Conservation (phyloP, 108 stramenopile species). For the Aurantiochytrium sp. region DNA sequence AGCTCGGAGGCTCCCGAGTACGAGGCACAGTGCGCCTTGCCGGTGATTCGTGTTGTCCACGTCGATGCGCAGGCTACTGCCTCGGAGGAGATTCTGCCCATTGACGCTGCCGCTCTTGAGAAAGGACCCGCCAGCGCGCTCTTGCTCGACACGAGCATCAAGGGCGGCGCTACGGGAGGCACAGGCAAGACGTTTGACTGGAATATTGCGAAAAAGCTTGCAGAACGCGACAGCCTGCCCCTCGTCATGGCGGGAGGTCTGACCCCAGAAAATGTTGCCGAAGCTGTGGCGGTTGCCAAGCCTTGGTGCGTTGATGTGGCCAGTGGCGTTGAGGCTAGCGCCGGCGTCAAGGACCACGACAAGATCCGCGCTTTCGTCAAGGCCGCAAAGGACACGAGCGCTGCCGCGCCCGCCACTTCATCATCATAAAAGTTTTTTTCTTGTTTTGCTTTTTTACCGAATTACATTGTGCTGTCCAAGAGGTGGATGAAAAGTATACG, state of each 20-base stretch:
- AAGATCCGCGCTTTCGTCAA: constrained; percentile 68
- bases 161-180: constrained; percentile 76
- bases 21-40: constrained; percentile 48
- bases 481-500: too few species aligned
- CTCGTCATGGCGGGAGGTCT: constrained; percentile 96
- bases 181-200: constrained; percentile 90
- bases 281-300: constrained; percentile 58
- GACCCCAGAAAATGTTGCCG: constrained; percentile 68
- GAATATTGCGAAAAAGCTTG: constrained; percentile 53
- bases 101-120: background rate
- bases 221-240: constrained; percentile 51
- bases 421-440: too few species aligned
- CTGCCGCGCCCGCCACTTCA: background rate
- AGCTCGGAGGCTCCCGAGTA: constrained; percentile 81
- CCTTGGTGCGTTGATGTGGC: constrained; percentile 91
- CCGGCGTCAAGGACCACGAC: constrained; percentile 75
- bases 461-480: too few species aligned
- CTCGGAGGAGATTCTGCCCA: background rate
- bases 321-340: constrained; percentile 76
- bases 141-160: constrained; percentile 83
- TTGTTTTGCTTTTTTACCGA: too few species aligned
- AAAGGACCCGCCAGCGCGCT: constrained; percentile 48
- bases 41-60: constrained; percentile 83
- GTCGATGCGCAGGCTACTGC: constrained; percentile 63
- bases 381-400: constrained; percentile 52